phyloP scores from a whole-genome alignment of 805 yeast genomes.

The Phaffomyces thermotolerans region DNA sequence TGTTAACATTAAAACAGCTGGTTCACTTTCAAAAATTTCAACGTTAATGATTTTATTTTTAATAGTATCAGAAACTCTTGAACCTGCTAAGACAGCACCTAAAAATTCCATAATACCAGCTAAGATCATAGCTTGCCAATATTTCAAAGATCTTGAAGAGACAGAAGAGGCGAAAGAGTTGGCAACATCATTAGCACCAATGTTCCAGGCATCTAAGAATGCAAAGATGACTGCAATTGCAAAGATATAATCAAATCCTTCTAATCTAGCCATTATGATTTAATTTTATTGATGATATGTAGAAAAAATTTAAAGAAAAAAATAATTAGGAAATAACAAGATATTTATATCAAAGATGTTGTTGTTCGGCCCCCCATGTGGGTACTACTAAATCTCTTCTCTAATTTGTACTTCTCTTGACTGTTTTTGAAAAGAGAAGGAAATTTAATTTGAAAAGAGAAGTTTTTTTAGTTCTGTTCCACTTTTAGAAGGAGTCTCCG shows the following conservation, averaged over 20 bases:
- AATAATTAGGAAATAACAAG: background rate
- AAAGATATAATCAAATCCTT: conserved; percentile 57
- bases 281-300: background rate
- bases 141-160: conserved; percentile 59
- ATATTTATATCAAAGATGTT: background rate
- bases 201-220: conserved; percentile 71
- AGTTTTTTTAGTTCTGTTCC: background rate
- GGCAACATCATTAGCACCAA: conserved; percentile 79
- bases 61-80: conserved; percentile 68
- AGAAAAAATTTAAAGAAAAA: too few relatives aligned
- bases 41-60: conserved; percentile 56
- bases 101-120: conserved; percentile 67
- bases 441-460: too few relatives aligned
- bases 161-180: conserved; percentile 75
- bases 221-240: conserved; percentile 67
- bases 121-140: conserved; percentile 70
- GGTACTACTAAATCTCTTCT: too few relatives aligned
- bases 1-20: conserved; percentile 66
- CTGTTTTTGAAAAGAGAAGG: too few relatives aligned
- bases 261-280: conserved; percentile 10
- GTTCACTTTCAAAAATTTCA: conserved; percentile 40
- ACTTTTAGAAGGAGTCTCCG: too few relatives aligned
- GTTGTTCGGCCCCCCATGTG: too few relatives aligned
- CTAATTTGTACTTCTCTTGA: too few relatives aligned
- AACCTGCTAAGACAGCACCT: conserved; percentile 70